Percentiles rank a stretch among this genome's conserved stretches.
These are phyloP conservation scores for Chlamydomonas sphaeroides DNA, from an alignment of 139 green algal genomes.

Conservation along the genomic window DNA sequence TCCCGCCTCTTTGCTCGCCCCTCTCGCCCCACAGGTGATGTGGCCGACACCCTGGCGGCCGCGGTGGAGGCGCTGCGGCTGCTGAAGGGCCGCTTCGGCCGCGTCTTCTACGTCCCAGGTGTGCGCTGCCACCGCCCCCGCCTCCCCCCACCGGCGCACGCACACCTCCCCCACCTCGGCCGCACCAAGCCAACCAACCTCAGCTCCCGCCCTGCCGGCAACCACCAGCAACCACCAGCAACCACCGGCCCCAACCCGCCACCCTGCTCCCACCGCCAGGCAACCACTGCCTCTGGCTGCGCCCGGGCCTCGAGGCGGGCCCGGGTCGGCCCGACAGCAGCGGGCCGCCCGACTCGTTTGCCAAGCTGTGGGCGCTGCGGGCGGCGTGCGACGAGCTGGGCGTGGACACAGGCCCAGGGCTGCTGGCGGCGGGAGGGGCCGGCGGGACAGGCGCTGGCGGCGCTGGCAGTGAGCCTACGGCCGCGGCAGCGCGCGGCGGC, in stretches of 20 bases:
- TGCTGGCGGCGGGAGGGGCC: slow-evolving; percentile 7
- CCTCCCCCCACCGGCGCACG: too few species aligned
- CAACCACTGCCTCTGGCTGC: slow-evolving; percentile 42
- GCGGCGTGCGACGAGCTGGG: slow-evolving; percentile 34
- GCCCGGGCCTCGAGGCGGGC: not conserved
- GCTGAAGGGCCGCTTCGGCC: slow-evolving; percentile 28
- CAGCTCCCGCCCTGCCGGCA: too few species aligned
- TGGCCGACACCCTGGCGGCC: slow-evolving; percentile 13
- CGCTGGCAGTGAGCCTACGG: too few species aligned
- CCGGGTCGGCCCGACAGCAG: not conserved
- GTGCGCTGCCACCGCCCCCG: not conserved
- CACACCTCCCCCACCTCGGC: too few species aligned
- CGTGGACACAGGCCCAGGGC: slow-evolving; percentile 39
- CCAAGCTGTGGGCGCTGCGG: slow-evolving; percentile 43
- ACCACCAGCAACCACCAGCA: not conserved
- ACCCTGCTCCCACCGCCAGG: slow-evolving; percentile 11
- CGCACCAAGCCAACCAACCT: too few species aligned
- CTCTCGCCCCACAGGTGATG: slow-evolving; percentile 10
- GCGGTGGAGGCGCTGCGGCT: not conserved
- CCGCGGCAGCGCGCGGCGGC: too few species aligned
- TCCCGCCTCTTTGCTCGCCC: too few species aligned
- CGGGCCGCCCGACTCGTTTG: not conserved
- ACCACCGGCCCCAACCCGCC: not conserved
- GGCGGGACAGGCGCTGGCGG: too few species aligned
- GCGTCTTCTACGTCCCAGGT: slow-evolving; percentile 29